phyloP scores from a whole-genome alignment of 2,329 filamentous ascomycete species.

The Botryotinia globosa region DNA sequence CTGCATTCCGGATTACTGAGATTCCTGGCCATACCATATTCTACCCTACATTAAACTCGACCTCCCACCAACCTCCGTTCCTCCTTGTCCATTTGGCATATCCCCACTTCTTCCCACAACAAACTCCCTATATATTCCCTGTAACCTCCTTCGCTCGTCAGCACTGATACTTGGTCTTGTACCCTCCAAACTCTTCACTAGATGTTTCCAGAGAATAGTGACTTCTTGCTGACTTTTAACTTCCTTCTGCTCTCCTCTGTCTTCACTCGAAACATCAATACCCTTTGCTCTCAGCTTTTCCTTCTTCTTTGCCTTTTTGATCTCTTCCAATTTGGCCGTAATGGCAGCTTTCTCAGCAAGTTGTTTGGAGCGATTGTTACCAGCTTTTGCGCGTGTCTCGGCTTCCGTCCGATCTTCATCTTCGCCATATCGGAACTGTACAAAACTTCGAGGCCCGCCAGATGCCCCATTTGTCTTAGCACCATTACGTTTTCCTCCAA shows the following conservation, averaged over 20 bases:
- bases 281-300: slow-evolving; percentile 32
- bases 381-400: slow-evolving; percentile 41
- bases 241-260: slow-evolving; percentile 39
- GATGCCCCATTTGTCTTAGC: slow-evolving; percentile 32
- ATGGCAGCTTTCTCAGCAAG: slow-evolving; percentile 78
- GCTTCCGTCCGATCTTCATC: slow-evolving; percentile 49
- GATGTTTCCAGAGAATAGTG: slow-evolving; percentile 78
- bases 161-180: slow-evolving; percentile 81
- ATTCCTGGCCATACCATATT: background rate
- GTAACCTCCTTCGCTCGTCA: slow-evolving; percentile 71
- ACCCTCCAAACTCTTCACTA: slow-evolving; percentile 70
- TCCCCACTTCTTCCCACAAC: slow-evolving; percentile 89
- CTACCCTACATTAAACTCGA: slow-evolving; percentile 74
- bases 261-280: slow-evolving; percentile 28
- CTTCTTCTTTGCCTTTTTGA: slow-evolving; percentile 64
- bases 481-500: slow-evolving; percentile 31
- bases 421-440: slow-evolving; percentile 80
- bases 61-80: slow-evolving; percentile 86
- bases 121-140: slow-evolving; percentile 88
- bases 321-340: slow-evolving; percentile 73
- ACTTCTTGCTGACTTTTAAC: slow-evolving; percentile 62
- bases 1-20: background rate
- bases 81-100: slow-evolving; percentile 89
- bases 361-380: slow-evolving; percentile 51
- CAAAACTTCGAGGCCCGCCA: slow-evolving; percentile 54